Evolutionary conservation across 768 basidiomycete genomes (phyloP), one percentile per base, ranked within the genome.

Genomic region (Boletus rufocinnamomeus): DNA sequence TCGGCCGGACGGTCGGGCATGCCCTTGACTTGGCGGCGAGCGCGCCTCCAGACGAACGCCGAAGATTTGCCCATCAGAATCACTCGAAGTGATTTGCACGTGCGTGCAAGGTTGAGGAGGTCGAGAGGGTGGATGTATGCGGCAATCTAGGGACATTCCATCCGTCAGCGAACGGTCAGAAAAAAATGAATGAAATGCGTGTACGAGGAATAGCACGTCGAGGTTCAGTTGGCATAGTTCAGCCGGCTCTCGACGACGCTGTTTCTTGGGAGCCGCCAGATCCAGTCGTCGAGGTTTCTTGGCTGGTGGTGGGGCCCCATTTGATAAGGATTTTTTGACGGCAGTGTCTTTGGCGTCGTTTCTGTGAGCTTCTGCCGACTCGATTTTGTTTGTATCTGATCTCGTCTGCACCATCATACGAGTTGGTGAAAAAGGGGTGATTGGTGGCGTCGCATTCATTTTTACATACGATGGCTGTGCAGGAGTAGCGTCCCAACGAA

Each of bases 1-100:
- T 83, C 81, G 4, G 54, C 46, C 0, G 81, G 82, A 54, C 79
- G 79, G 8, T 68, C 54, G 2, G 82, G 82, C 6, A 81, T 65
- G 17, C 70, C 74, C 32, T 63, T 52, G 10, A 78, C 64, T 47
- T 72, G 72, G 13, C 49, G 58, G n/a, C 80, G 73, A 16, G 54
- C 55, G 3, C 30, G 23, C 34, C 46, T 67, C 72, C 72, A 61
- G 57, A 72, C 49, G 52, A 71, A 56, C 65, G 57, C 49, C 61
- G 72, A 55, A 57, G 72, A 37, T 54, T 57, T 58, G 32, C 45
- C 57, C 66, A 76, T 73, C 1, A 83, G 67, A 6, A 78, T 60
- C 16, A 52, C 65, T 7, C 77, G 74, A 30, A 80, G 63, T 32
- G 62, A 56, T 56, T 70, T 78, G 28, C 75, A 75, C 0, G 77